Percentiles rank a stretch among this genome's conserved stretches.
Evolutionary conservation across 257 asterid species (phyloP).

Genomic region (Lavandula angustifolia): DNA sequence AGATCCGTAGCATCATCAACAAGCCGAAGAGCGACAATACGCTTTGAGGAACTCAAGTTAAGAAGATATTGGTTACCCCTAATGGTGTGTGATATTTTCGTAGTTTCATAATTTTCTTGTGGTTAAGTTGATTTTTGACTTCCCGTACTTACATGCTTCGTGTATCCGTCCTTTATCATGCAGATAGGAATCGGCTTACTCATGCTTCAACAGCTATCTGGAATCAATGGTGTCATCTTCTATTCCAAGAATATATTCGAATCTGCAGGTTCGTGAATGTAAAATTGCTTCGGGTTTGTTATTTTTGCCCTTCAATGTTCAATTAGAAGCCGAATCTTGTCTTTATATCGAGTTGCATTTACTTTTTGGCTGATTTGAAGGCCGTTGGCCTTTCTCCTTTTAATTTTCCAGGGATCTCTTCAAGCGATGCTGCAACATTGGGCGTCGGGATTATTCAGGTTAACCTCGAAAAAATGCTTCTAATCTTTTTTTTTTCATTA

Average conservation of each 20-base stretch:
- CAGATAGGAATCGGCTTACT: slow-evolving; percentile 92
- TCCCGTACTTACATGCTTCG: neutral
- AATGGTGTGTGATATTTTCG: slow-evolving; percentile 55
- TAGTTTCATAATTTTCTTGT: neutral
- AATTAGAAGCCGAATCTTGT: neutral
- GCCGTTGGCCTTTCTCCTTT: slow-evolving; percentile 22
- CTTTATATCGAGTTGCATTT: neutral
- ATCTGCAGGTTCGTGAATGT: slow-evolving; percentile 67
- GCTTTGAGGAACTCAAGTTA: slow-evolving; percentile 75
- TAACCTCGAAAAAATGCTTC: slow-evolving; percentile 25
- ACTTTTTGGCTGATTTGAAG: slow-evolving; percentile 15
- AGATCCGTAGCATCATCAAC: slow-evolving; percentile 75
- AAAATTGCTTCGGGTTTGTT: neutral
- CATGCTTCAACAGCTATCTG: slow-evolving; percentile 73
- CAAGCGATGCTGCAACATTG: slow-evolving; percentile 75
- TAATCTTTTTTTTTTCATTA: slow-evolving; percentile 5
- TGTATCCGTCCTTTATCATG: slow-evolving; percentile 5
- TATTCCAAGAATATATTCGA: slow-evolving; percentile 76
- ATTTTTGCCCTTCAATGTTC: neutral
- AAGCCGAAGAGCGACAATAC: slow-evolving; percentile 67
- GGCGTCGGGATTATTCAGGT: slow-evolving; percentile 93
- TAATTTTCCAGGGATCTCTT: slow-evolving; percentile 69
- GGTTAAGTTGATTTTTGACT: neutral
- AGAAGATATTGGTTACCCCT: slow-evolving; percentile 97
- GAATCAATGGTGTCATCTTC: slow-evolving; percentile 83